Conservation (phyloP, 1,139 yeast species). For the Blastobotrys arbuscula region DNA sequence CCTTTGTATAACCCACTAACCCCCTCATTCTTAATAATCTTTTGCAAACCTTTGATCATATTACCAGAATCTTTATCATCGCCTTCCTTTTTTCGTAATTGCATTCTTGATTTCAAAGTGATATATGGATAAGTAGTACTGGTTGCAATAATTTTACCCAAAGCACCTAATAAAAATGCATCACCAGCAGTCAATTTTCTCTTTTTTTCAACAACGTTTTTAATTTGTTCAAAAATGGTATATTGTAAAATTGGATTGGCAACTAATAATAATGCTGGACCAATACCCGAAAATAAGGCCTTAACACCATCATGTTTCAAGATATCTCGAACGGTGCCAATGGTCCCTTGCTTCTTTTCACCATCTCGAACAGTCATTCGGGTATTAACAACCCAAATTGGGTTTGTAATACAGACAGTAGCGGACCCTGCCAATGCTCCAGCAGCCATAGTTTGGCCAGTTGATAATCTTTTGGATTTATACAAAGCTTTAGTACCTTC, state of each 20-base stretch:
- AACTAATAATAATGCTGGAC: constrained; percentile 82
- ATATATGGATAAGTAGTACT: constrained; percentile 82
- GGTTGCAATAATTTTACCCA: constrained; percentile 85
- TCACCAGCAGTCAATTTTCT: constrained; percentile 51
- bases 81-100: constrained; percentile 47
- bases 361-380: constrained; percentile 59
- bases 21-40: constrained; percentile 66
- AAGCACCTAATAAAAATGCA: constrained; percentile 82
- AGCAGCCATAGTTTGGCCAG: constrained; percentile 67
- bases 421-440: constrained; percentile 88
- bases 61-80: constrained; percentile 13
- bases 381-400: constrained; percentile 93
- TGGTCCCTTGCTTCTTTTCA: constrained; percentile 41
- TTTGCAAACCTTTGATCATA: constrained; percentile 59
- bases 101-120: constrained; percentile 85
- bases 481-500: constrained; percentile 61
- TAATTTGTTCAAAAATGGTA: constrained; percentile 83
- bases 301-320: constrained; percentile 63
- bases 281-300: constrained; percentile 61
- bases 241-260: constrained; percentile 88
- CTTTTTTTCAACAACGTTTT: constrained; percentile 54
- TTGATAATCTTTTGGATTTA: constrained; percentile 41
- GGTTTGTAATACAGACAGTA: constrained; percentile 82
- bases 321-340: constrained; percentile 55
- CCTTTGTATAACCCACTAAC: constrained; percentile 57